Evolutionary conservation across 2,329 filamentous ascomycete genomes (phyloP).

Genomic region (Didymella sp.): DNA sequence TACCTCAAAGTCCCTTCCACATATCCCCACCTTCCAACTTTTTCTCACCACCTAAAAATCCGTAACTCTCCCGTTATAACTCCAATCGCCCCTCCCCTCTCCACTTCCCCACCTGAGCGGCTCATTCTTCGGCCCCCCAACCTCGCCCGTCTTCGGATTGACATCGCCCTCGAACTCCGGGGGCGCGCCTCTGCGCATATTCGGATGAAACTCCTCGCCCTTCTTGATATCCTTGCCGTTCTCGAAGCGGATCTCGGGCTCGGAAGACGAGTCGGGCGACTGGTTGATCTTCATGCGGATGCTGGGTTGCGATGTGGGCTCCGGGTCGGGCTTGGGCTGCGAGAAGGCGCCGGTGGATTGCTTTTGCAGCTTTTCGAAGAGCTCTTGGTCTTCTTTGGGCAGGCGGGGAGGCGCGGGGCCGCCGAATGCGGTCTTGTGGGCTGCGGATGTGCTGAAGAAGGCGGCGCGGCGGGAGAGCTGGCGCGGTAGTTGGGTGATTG

Average conservation of each 20-base stretch:
- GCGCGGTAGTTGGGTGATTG: conserved; percentile 31
- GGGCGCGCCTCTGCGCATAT: conserved; percentile 76
- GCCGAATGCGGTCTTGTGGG: conserved; percentile 31
- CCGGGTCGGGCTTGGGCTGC: conserved; percentile 61
- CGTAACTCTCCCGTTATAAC: conserved; percentile 92
- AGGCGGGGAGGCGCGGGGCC: conserved; percentile 82
- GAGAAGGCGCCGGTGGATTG: conserved; percentile 78
- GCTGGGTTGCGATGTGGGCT: conserved; percentile 45
- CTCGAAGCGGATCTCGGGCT: conserved; percentile 7
- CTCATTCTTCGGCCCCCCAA: conserved; percentile 97
- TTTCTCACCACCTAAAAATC: conserved; percentile 67
- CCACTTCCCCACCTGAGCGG: conserved; percentile 82
- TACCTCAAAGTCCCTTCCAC: neutral
- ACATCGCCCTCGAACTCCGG: conserved; percentile 92
- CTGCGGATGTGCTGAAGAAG: conserved; percentile 22
- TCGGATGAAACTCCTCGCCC: conserved; percentile 72
- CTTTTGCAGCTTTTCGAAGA: conserved; percentile 86
- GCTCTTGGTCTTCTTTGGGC: conserved; percentile 84
- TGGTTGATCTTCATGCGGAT: conserved; percentile 43
- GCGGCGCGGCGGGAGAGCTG: conserved; percentile 33
- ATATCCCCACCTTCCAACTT: neutral
- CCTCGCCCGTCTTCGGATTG: conserved; percentile 93
- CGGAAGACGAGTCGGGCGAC: conserved; percentile 30
- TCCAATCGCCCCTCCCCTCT: conserved; percentile 71
- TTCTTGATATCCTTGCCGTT: conserved; percentile 54